A percentile compares a stretch with the other conserved stretches of the same genome.
These are phyloP conservation scores for Rutstroemia sp. DNA, from an alignment of 2,329 filamentous ascomycete genomes.

Conservation along the genomic window DNA sequence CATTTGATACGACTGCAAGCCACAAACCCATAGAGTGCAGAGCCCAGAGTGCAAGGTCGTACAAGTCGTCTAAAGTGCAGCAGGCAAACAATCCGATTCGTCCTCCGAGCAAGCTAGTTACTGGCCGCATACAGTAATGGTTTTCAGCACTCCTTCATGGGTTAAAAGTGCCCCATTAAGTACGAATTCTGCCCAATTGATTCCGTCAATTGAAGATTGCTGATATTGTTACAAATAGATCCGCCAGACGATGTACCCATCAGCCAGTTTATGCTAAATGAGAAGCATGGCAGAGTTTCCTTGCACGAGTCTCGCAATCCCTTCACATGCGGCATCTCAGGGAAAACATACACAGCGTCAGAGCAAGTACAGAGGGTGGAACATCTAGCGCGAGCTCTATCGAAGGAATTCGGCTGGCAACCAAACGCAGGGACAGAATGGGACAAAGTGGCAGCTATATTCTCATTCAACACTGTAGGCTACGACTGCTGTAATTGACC, in stretches of 20 bases:
- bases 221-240: constrained; percentile 11
- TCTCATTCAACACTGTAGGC: constrained; percentile 70
- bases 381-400: constrained; percentile 58
- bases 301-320: constrained; percentile 57
- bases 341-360: constrained; percentile 54
- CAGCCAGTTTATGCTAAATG: constrained; percentile 68
- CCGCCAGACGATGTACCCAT: constrained; percentile 66
- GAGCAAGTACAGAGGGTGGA: constrained; percentile 62
- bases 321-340: constrained; percentile 70
- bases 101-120: background rate
- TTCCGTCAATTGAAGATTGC: background rate
- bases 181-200: constrained; percentile 26
- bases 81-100: background rate
- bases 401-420: constrained; percentile 63
- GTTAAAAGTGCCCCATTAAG: constrained; percentile 51
- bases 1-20: no score
- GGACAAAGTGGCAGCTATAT: constrained; percentile 73
- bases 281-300: constrained; percentile 59
- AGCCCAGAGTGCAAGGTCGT: no score
- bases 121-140: constrained; percentile 17
- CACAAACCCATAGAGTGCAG: no score
- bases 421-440: constrained; percentile 67
- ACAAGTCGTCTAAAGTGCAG: background rate
- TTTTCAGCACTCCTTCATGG: constrained; percentile 54
- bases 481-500: background rate